Base-by-base conservation (phyloP, 179 eudicot species). In the Nepenthes alata region DNA sequence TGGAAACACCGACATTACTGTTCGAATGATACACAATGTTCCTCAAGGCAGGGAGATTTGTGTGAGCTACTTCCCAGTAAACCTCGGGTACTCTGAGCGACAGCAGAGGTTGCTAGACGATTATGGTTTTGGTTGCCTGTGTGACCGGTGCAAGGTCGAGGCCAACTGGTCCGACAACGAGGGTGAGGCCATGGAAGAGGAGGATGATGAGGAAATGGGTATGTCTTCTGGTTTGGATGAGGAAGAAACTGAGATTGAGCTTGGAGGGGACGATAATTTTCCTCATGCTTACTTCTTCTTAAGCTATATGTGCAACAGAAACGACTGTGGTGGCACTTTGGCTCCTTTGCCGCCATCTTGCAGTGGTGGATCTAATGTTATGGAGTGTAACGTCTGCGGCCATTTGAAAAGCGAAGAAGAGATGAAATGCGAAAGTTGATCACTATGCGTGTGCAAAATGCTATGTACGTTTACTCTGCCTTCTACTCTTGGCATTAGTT, bases 321-420 rank as follows among this genome's bases (percentile, higher is more conserved):
- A 91, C 59, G 72, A 80, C 39, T 91, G 98, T 69, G 78, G 95
- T 47, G 98, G 98, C 16, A 91, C 98, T 25, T 79, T 91, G 79
- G 96, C 98, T 68, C 98, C 96, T 8, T 67, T 86, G 69, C 86
- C 95, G 54, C 83, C 86, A 2, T 67, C 76, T 35, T 69, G 72
- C 70, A 65, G 74, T 2, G 51, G 61, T 38, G 50, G 74, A 44
- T 63, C 77, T 3, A 63, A 60, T 61, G 52, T 84, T 11, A 81
- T 91, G 91, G 98, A 91, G 68, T 91, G 98, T 65, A 89, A 86
- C 71, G 95, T 81, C 2, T 91, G 98, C 69, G 96, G 96, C 53
- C 74, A 36, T 61, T 66, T 72, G 70, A 72, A 63, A 65, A 72
- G 25, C 34, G 67, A 70, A 55, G 74, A 61, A 51, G 74, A 72